Base-by-base conservation (phyloP, 1,284 basidiomycete species). In the Cryptococcus floricola region DNA sequence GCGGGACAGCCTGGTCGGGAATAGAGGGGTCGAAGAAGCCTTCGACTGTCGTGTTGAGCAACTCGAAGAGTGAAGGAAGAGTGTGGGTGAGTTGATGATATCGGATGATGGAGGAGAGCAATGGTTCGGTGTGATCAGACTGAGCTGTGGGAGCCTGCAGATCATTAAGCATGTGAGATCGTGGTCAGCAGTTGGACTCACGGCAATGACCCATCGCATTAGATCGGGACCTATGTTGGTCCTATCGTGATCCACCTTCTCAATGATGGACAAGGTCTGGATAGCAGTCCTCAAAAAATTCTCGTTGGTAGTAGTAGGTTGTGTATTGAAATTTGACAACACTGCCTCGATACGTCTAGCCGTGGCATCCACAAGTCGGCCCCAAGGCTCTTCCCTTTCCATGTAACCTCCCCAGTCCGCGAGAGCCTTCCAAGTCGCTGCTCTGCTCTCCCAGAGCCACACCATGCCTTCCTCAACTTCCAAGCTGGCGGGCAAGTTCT, bases 331-430 rank as follows among this genome's bases (percentile, higher is more conserved):
- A 23, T 48, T 39, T 4, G 63, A 48, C 39, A 68, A 50, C 0
- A 57, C 57, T 1, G 52, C 34, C 13, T 65, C 60, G 0, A 60
- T 66, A 4, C 57, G 52, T 18, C 46, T 48, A 1, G 65, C 58
- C 25, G 65, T 65, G 6, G 37, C 25, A 3, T 56, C 44, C 5
- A 75, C 56, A 5, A 74, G 47, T 13, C 50, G 42, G 5, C 57
- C 54, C 55, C 71, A 73, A 0, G 41, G 47, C 2, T 38, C 54
- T 41, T 76, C 72, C 13, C 64, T 56, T 58, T 75, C 74, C 48
- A 74, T 62, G 50, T 75, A 76, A 23, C 73, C 73, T 25, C 73
- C 73, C 74, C 74, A 76, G 3, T 37, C 38, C 16, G 61, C 51
- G 4, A 76, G 48, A 0, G 56, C 58, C 12, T 53, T 45, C 74